These are phyloP conservation scores for Fusarium keratoplasticum DNA, from an alignment of 2,329 filamentous ascomycete genomes.

Conservation along the genomic window DNA sequence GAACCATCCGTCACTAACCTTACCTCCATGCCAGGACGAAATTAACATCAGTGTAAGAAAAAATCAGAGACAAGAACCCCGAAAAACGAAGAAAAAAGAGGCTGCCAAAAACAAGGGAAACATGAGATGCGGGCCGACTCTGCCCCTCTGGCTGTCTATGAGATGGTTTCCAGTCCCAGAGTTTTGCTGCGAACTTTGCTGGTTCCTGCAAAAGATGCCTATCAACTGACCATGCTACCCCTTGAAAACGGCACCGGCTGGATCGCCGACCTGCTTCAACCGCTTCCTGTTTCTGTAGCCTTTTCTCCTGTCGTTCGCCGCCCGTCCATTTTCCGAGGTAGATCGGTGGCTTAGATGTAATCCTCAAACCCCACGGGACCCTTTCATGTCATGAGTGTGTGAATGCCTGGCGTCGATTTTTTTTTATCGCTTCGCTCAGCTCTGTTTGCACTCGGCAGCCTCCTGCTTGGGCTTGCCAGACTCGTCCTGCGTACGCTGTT, in stretches of 20 bases:
- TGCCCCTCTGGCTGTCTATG: slow-evolving; percentile 45
- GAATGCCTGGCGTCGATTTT: slow-evolving; percentile 47
- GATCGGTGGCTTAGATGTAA: slow-evolving; percentile 40
- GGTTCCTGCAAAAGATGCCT: slow-evolving; percentile 42
- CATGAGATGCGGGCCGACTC: slow-evolving; percentile 40
- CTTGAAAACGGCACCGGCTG: slow-evolving; percentile 44
- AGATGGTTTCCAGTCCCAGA: slow-evolving; percentile 42
- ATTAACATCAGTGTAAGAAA: slow-evolving; percentile 33
- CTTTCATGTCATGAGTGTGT: slow-evolving; percentile 43
- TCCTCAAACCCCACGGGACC: slow-evolving; percentile 37
- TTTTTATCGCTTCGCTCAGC: slow-evolving; percentile 67
- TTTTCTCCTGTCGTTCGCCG: slow-evolving; percentile 42
- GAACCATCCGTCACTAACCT: slow-evolving; percentile 42
- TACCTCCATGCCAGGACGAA: slow-evolving; percentile 41
- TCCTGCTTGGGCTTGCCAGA: slow-evolving; percentile 93
- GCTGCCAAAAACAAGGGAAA: slow-evolving; percentile 41
- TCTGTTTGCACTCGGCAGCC: slow-evolving; percentile 96
- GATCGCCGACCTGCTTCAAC: slow-evolving; percentile 41
- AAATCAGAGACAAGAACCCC: slow-evolving; percentile 36
- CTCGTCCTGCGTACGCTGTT: slow-evolving; percentile 72
- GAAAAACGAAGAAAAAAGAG: slow-evolving; percentile 38
- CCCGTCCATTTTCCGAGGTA: slow-evolving; percentile 31
- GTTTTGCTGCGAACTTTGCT: slow-evolving; percentile 38
- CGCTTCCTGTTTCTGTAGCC: slow-evolving; percentile 44
- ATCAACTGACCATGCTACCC: slow-evolving; percentile 46